phyloP scores from a whole-genome alignment of 495 filamentous ascomycete genomes.

The Penicillium paxilli region DNA sequence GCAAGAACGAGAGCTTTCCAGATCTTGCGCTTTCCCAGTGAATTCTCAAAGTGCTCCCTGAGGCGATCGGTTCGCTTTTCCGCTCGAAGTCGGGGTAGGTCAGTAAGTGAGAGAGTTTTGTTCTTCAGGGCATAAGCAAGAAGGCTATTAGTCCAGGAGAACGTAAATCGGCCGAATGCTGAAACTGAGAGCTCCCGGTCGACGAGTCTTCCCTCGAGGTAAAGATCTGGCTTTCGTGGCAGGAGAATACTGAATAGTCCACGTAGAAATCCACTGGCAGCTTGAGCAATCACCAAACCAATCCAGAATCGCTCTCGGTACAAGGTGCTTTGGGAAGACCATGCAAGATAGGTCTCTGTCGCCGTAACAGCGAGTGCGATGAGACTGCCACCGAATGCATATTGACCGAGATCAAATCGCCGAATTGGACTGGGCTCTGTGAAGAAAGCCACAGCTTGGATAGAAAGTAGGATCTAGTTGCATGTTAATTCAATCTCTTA shows the following conservation, averaged over 20 bases:
- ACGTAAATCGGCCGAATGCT: slow-evolving; percentile 61
- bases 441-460: slow-evolving; percentile 38
- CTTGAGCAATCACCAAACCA: slow-evolving; percentile 20
- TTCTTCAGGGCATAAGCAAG: slow-evolving; percentile 54
- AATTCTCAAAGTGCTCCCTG: slow-evolving; percentile 50
- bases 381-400: slow-evolving; percentile 31
- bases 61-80: slow-evolving; percentile 29
- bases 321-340: slow-evolving; percentile 6
- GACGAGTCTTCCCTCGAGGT: slow-evolving; percentile 54
- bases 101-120: slow-evolving; percentile 56
- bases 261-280: slow-evolving; percentile 27
- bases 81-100: slow-evolving; percentile 51
- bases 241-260: slow-evolving; percentile 40
- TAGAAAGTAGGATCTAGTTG: slow-evolving; percentile 23
- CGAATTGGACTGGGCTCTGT: slow-evolving; percentile 30
- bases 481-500: not conserved
- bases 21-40: slow-evolving; percentile 49
- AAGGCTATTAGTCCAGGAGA: slow-evolving; percentile 57
- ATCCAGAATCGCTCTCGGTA: slow-evolving; percentile 10
- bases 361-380: slow-evolving; percentile 16
- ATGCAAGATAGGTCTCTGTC: slow-evolving; percentile 20
- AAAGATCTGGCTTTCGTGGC: slow-evolving; percentile 69
- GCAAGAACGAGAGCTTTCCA: slow-evolving; percentile 60
- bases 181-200: slow-evolving; percentile 64
- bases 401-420: slow-evolving; percentile 30